A percentile compares a stretch with the other conserved stretches of the same genome.
phyloP scores from a whole-genome alignment of 768 basidiomycete genomes.

The Hygrophorus pudorinus region DNA sequence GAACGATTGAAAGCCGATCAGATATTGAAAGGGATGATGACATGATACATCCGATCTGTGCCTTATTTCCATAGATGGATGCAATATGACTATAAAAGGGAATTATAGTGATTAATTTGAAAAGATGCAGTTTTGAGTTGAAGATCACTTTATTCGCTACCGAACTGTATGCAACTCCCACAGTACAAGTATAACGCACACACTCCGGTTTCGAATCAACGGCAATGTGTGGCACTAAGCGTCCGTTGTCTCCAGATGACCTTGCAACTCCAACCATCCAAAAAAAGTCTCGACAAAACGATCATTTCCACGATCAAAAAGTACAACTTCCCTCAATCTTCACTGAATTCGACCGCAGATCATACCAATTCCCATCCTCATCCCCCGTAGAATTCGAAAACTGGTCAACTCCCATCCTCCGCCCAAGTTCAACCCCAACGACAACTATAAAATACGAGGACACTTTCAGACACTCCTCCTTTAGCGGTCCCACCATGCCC shows the following conservation, averaged over 20 bases:
- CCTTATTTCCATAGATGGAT: no score
- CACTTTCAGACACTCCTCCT: constrained; percentile 55
- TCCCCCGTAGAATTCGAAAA: constrained; percentile 42
- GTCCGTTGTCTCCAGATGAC: no score
- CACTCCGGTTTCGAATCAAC: no score
- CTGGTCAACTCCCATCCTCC: constrained; percentile 53
- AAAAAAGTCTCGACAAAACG: no score
- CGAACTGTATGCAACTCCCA: no score
- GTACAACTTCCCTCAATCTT: constrained; percentile 72
- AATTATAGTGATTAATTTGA: not conserved
- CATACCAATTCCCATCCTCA: constrained; percentile 29
- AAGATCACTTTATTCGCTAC: not conserved
- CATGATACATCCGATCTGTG: not conserved
- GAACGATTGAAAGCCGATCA: constrained; percentile 77
- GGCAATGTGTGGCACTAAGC: no score
- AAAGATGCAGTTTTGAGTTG: not conserved
- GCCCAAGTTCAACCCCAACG: constrained; percentile 57
- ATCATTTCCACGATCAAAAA: constrained; percentile 22
- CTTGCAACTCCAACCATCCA: no score
- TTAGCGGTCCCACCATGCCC: constrained; percentile 47
- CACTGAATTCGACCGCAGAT: constrained; percentile 44
- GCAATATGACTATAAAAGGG: not conserved
- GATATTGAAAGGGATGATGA: constrained; percentile 31
- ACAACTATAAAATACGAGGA: constrained; percentile 63
- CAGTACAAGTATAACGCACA: no score